phyloP scores from a whole-genome alignment of 2,329 filamentous ascomycete species.

The Rosellinia necatrix region DNA sequence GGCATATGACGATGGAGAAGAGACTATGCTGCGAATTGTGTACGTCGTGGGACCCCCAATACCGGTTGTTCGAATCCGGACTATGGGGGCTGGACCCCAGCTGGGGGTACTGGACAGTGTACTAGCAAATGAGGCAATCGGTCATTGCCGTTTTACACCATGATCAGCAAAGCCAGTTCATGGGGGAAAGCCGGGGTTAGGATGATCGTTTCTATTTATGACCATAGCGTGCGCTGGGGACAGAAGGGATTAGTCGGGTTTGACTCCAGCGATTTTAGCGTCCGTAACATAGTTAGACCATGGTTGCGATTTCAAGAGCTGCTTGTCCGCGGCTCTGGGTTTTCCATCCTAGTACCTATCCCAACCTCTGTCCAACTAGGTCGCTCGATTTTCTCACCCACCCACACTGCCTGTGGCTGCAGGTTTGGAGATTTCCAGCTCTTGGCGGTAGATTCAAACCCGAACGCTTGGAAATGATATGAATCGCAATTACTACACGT shows the following conservation, averaged over 20 bases:
- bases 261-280: conserved; percentile 6
- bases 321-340: conserved; percentile 18
- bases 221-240: conserved; percentile 9
- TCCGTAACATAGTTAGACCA: conserved; percentile 6
- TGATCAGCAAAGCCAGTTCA: neutral
- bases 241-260: neutral
- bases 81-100: neutral
- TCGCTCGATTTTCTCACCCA: neutral
- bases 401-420: neutral
- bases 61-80: neutral
- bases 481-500: neutral
- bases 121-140: neutral
- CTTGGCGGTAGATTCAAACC: conserved; percentile 10
- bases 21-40: neutral
- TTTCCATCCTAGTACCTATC: neutral
- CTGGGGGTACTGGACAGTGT: neutral
- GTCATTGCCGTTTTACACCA: neutral
- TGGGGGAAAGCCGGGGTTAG: neutral
- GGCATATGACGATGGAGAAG: neutral
- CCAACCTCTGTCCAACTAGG: neutral
- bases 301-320: conserved; percentile 3
- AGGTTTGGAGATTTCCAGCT: neutral
- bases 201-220: conserved; percentile 14
- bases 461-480: conserved; percentile 5
- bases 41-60: neutral